Evolutionary conservation across 352 stramenopile genomes (phyloP).

Genomic region (Detonula confervacea): DNA sequence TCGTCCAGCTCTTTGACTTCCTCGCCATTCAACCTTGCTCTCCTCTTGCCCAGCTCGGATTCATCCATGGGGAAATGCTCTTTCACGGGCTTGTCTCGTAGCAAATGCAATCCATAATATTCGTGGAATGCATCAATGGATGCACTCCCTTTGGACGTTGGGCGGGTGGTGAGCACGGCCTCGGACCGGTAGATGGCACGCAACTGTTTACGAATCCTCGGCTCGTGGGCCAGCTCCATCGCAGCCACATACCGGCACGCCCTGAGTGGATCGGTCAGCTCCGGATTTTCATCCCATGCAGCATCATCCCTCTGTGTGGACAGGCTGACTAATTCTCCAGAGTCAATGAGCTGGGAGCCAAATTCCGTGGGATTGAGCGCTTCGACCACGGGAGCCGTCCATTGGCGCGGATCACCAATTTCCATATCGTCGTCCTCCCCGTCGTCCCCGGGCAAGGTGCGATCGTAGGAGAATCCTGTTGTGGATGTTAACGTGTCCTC

Average conservation of each 20-base stretch:
- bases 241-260: constrained; percentile 82
- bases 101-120: constrained; percentile 83
- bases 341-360: constrained; percentile 75
- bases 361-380: constrained; percentile 69
- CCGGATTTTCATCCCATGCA: constrained; percentile 52
- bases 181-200: constrained; percentile 75
- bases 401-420: constrained; percentile 65
- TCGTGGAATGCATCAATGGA: constrained; percentile 85
- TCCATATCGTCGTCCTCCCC: constrained; percentile 44
- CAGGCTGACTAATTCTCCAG: constrained; percentile 76
- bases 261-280: constrained; percentile 70
- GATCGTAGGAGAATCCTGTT: constrained; percentile 73
- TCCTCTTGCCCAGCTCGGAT: constrained; percentile 55
- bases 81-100: constrained; percentile 79
- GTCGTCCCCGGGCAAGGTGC: constrained; percentile 72
- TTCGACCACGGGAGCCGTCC: constrained; percentile 69
- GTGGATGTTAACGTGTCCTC: constrained; percentile 66
- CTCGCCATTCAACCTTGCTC: constrained; percentile 52
- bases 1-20: constrained; percentile 75
- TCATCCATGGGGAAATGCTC: constrained; percentile 83
- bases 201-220: constrained; percentile 70
- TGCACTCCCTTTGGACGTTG: constrained; percentile 80
- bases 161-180: constrained; percentile 76
- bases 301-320: constrained; percentile 51
- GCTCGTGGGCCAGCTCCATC: constrained; percentile 84